Evolutionary conservation across 78 protist species (phyloP).

Genomic region (Protostelium mycophagum): DNA sequence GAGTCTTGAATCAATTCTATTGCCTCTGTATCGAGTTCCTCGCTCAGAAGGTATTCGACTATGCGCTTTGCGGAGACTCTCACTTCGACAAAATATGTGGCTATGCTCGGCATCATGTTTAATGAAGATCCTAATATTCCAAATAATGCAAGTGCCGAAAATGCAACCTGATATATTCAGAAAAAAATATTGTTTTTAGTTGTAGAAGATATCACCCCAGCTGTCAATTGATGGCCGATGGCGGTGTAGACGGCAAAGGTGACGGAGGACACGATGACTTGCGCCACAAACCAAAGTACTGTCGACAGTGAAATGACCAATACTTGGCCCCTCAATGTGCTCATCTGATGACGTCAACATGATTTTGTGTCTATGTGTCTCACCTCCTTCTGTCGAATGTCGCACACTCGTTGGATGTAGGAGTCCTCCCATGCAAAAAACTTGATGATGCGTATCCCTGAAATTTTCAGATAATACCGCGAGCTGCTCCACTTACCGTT

Average conservation of each 20-base stretch:
- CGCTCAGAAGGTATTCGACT: constrained; percentile 35
- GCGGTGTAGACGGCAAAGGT: constrained; percentile 59
- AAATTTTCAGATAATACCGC: background rate
- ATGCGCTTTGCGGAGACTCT: constrained; percentile 71
- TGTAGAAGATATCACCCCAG: constrained; percentile 11
- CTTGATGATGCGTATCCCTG: constrained; percentile 68
- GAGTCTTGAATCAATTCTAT: constrained; percentile 6
- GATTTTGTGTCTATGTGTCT: background rate
- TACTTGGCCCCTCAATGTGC: constrained; percentile 3
- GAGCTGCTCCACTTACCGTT: constrained; percentile 9
- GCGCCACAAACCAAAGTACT: constrained; percentile 62
- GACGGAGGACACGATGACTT: constrained; percentile 60
- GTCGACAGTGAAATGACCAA: constrained; percentile 29
- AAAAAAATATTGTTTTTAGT: background rate
- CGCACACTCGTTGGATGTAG: constrained; percentile 31
- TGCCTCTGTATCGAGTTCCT: constrained; percentile 46
- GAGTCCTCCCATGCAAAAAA: constrained; percentile 74
- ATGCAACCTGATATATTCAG: constrained; percentile 28
- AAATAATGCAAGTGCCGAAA: constrained; percentile 80
- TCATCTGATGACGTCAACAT: constrained; percentile 13
- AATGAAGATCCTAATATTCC: constrained; percentile 85
- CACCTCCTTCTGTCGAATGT: constrained; percentile 26
- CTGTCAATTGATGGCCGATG: constrained; percentile 50
- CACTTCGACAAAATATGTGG: constrained; percentile 64
- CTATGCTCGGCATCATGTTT: constrained; percentile 65